Evolutionary conservation across 2,329 filamentous ascomycete genomes (phyloP), one percentile per base, ranked within the genome.

Genomic region (Madurella fahalii): DNA sequence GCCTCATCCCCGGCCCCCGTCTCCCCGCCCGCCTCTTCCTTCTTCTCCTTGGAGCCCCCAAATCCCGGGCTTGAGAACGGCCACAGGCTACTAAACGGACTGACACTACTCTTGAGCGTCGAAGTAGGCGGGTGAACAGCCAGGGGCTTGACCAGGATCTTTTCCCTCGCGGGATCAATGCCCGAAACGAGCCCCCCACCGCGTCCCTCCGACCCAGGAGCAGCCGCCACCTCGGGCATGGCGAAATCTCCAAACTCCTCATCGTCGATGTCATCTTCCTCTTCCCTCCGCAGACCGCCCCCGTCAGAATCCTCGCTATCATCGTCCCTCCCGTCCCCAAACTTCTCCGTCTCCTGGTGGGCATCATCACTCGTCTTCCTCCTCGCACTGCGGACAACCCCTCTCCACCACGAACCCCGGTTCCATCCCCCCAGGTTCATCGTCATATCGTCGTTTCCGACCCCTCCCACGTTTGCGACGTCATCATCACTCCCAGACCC

Each of bases 161-260:
- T 73, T 12, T 75, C 71, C 16, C 65, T 47, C 5, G 67, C 65
- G 3, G 63, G 61, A 31, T 68, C 67, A 31, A 65, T 63, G 8
- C 59, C 64, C 4, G 63, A 61, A n/a, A 58, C 50, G 17, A 52
- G 12, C 12, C 43, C 40, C 18, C 53, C 55, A 8, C 47, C 44
- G 32, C 61, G 63, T 11, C 64, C 60, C 40, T 63, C 57, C 4
- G 40, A 42, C 46, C 47, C 25, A 9, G 40, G 47, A 37, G 41
- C 41, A 17, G 46, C 54, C 40, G 71, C 72, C 48, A 77, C 72
- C 65, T 85, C 83, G 11, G 83, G 80, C 72, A 87, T 82, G 59
- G 82, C 83, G 61, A 87, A 87, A 54, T 87, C 85, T 13, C 84
- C 85, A 71, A 87, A 82, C 63, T 85, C 84, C 58, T 87, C 83